Evolutionary conservation across 2,329 filamentous ascomycete genomes (phyloP), one percentile per base, ranked within the genome.

Genomic region (Xylariaceae sp.): DNA sequence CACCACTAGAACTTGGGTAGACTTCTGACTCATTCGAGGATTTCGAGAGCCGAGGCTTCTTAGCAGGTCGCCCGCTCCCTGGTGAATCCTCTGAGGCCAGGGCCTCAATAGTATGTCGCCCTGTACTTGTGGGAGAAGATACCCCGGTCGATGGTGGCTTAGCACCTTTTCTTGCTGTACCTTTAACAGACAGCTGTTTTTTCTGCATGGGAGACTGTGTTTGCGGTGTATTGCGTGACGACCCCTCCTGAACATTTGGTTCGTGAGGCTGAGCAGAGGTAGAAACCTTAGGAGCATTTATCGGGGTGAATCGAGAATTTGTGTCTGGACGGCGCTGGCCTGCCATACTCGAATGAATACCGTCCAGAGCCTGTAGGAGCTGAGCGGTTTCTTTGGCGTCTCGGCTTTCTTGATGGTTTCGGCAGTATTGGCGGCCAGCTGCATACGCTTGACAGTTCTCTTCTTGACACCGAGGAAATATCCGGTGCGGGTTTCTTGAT

Each of bases 101-200:
- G 11, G 12, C 52, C 33, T 45, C 51, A 45, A 42, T 50, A n/a
- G 45, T 47, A 36, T 56, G 45, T 11, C 35, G 47, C 27, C 42
- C 14, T 17, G 50, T 47, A 15, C 42, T 30, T 27, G 22, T 31
- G 27, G 42, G 45, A 11, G 43, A 6, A 39, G 42, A 40, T n/a
- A 44, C 43, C 17, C 38, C 39, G 15, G 19, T 49, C 15, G 48
- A n/a, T 14, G 45, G 39, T n/a, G 45, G 51, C 45, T 51, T 58
- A 7, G 43, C 38, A 32, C 50, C 61, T 43, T 65, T 65, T 31
- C 62, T 55, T 18, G 62, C 62, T 1, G 53, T 49, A 22, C 54
- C 52, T 39, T 56, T 61, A 19, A 49, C 55, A 18, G 58, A 27
- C 38, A 65, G 56, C 15, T 58, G 57, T 42, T 59, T 62, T 35